These are phyloP conservation scores for Rhizopogon rudus DNA, from an alignment of 768 basidiomycete species.

Conservation along the genomic window DNA sequence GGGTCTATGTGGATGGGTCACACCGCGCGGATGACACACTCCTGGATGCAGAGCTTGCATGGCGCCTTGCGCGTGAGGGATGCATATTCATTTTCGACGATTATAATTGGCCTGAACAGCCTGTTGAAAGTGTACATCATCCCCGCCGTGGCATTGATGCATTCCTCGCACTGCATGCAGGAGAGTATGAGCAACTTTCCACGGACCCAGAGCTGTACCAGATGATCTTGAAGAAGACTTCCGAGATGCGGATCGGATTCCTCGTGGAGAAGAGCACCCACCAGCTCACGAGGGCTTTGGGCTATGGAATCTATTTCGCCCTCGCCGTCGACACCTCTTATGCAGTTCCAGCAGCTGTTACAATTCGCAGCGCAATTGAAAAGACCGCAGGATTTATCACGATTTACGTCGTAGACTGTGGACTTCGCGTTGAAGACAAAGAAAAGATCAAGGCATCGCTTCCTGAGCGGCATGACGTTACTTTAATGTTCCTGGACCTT, in stretches of 20 bases:
- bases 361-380: slow-evolving; percentile 37
- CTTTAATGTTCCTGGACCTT: slow-evolving; percentile 38
- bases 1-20: slow-evolving; percentile 56
- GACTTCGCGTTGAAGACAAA: slow-evolving; percentile 32
- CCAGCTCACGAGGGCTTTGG: slow-evolving; percentile 21
- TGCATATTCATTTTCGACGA: slow-evolving; percentile 56
- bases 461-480: slow-evolving; percentile 23
- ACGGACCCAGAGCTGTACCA: slow-evolving; percentile 37
- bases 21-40: slow-evolving; percentile 57
- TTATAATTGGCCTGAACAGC: slow-evolving; percentile 49
- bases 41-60: slow-evolving; percentile 55
- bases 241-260: slow-evolving; percentile 49
- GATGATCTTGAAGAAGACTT: slow-evolving; percentile 46
- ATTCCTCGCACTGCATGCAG: slow-evolving; percentile 45
- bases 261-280: slow-evolving; percentile 5
- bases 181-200: slow-evolving; percentile 41
- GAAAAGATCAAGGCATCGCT: slow-evolving; percentile 26
- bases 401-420: slow-evolving; percentile 47
- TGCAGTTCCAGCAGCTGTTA: slow-evolving; percentile 44
- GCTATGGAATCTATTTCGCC: slow-evolving; percentile 45
- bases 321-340: slow-evolving; percentile 38
- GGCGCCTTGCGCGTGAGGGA: slow-evolving; percentile 47
- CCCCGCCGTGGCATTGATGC: slow-evolving; percentile 54
- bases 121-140: slow-evolving; percentile 43
- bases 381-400: slow-evolving; percentile 35